Evolutionary conservation across 495 filamentous ascomycete genomes (phyloP), one percentile per base, ranked within the genome.

Genomic region (Trichoderma reesei): DNA sequence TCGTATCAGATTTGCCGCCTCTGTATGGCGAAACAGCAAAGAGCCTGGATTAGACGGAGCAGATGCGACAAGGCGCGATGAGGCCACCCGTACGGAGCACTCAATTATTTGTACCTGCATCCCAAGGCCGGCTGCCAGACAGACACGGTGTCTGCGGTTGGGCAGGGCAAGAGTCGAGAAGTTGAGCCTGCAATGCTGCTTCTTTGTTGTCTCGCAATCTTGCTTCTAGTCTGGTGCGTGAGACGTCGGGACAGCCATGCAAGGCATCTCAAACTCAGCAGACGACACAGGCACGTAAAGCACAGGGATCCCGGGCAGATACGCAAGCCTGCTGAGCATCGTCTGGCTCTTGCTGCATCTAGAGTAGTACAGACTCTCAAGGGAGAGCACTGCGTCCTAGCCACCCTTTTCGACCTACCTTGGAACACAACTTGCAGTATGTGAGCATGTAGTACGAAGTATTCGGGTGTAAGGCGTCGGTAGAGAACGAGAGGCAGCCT

Each of bases 51-150:
- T 56, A 0, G 51, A 26, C 51, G 20, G 51, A 56, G 20, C 51
- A 46, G 42, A 46, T 8, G 42, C 42, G 42, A 46, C 42, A 56
- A 56, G 51, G 51, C 26, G 26, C 51, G 51, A 56, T 56, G 20
- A 20, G 9, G 51, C 26, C 26, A 8, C 33, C 51, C 6, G 44
- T 11, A 44, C 14, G 41, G 9, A 44, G 46, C 26, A 26, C 26
- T 26, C 26, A 26, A n/a, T n/a, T n/a, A n/a, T n/a, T n/a, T 26
- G 26, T 56, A 31, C 51, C 51, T 56, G 51, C 26, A 56, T 56
- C 34, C 13, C 8, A 56, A 34, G 3, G 51, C 46, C 46, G 26
- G 46, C 18, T 51, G 46, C 20, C 18, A 34, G 51, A 56, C 51
- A 33, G 14, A n/a, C n/a, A 20, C 18, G 46, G 46, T 26, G n/a